These are phyloP conservation scores for Thalassia testudinum DNA, from an alignment of 116 monocot genomes.

Conservation along the genomic window DNA sequence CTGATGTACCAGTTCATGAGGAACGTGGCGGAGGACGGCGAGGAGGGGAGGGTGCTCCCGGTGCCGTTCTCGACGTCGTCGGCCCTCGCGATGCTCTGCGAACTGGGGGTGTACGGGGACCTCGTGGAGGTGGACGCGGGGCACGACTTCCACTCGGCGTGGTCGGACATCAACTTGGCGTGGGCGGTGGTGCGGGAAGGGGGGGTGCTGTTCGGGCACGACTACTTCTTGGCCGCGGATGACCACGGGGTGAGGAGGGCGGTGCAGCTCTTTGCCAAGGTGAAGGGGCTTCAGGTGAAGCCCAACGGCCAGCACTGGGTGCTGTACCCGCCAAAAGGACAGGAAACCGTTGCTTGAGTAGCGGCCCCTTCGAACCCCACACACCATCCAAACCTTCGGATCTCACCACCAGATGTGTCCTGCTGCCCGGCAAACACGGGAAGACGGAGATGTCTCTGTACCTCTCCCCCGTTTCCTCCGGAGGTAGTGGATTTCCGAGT, in stretches of 20 bases:
- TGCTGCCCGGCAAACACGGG: too few species aligned
- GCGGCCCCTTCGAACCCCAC: too few species aligned
- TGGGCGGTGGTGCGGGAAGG: constrained; percentile 43
- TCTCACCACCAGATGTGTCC: too few species aligned
- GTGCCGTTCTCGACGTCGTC: constrained; percentile 33
- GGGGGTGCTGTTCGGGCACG: constrained; percentile 65
- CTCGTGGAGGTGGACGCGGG: too few species aligned
- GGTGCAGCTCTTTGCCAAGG: constrained; percentile 36
- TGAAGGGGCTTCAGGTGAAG: constrained; percentile 7
- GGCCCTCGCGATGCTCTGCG: constrained; percentile 25
- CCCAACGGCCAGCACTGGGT: constrained; percentile 12
- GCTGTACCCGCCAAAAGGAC: constrained; percentile 2
- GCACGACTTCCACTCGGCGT: too few species aligned
- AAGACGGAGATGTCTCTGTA: too few species aligned
- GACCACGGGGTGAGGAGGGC: constrained; percentile 49
- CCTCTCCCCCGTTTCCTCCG: too few species aligned
- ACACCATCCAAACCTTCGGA: too few species aligned
- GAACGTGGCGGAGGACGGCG: constrained; percentile 16
- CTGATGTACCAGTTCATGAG: constrained; percentile 19
- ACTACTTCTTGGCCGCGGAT: constrained; percentile 32
- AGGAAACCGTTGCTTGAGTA: too few species aligned
- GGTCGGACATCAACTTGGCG: constrained; percentile 43
- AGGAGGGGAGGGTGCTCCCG: constrained; percentile 17
- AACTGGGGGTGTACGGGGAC: constrained; percentile 35
- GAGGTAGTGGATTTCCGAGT: too few species aligned